Percentiles rank a stretch among this genome's conserved stretches.
phyloP scores from a whole-genome alignment of 805 yeast species.

The Suhomyces sp. region DNA sequence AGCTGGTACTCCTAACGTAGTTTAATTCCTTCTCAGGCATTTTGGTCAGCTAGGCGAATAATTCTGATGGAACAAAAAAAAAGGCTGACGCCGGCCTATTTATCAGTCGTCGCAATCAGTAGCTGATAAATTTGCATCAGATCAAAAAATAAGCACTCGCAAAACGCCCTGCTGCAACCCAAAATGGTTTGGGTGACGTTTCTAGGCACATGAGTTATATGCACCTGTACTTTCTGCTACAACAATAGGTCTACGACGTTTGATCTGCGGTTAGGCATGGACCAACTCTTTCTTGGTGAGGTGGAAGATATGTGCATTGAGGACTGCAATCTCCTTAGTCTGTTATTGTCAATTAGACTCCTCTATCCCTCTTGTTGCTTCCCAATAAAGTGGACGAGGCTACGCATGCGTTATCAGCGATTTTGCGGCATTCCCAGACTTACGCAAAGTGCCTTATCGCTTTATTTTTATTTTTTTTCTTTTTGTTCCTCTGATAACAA shows the following conservation, averaged over 20 bases:
- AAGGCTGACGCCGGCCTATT: neutral
- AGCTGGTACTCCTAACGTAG: constrained; percentile 37
- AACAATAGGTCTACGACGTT: neutral
- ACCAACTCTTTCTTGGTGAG: neutral
- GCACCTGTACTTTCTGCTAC: neutral
- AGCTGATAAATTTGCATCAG: neutral
- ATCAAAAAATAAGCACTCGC: neutral
- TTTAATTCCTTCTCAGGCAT: constrained; percentile 43
- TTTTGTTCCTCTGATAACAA: neutral
- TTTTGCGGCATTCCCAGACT: neutral
- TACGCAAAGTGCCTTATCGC: neutral
- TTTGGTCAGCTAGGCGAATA: neutral
- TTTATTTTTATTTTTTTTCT: neutral
- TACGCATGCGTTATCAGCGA: neutral
- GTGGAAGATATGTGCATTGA: neutral
- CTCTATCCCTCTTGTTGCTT: neutral
- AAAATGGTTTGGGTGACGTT: neutral
- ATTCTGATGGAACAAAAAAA: neutral
- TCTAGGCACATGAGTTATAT: neutral
- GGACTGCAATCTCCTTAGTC: neutral
- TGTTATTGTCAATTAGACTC: neutral
- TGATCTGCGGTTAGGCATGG: neutral
- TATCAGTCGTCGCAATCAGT: neutral
- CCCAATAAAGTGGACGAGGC: neutral
- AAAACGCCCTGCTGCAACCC: neutral